Base-by-base conservation (phyloP, 1,139 yeast species). In the Kluyveromyces sp. region DNA sequence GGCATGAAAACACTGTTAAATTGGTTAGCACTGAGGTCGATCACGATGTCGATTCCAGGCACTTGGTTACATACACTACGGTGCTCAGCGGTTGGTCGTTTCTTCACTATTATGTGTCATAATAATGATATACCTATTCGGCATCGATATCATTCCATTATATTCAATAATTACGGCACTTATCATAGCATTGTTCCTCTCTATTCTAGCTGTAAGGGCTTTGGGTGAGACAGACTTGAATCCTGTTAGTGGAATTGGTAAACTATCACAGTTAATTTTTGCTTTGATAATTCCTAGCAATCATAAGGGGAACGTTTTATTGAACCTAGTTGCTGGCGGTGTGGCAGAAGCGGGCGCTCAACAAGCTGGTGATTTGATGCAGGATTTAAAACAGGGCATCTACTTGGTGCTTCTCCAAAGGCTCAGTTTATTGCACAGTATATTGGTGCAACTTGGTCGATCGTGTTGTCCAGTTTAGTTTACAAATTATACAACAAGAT, bases 311-410 rank as follows among this genome's bases (percentile, higher is more conserved):
- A 79, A 87, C 15, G 85, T 92, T 3, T 69, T 92, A 37, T 81
- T 89, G 43, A 92, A 92, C 61, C 71, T 92, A 46, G 83, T 92
- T 2, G 96, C 97, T 3, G 98, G 98, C 15, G 97, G 96, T 5
- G 82, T 92, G 33, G 95, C 97, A 1, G 98, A 92, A 67, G 97
- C 98, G 1, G 97, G 98, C 5, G 97, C 98, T 2, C 97, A 92
- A 66, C 98, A 92, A 66, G 97, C 97, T 1, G 98, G 98, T 15
- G 98, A 92, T 67, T 72, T 92, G 60, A 87, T 90, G 96, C 97
- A 92, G 70, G 98, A 92, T 66, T 72, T 90, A 56, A 92, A 92
- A 90, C 98, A 0, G 97, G 98, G 0, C 95, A 87, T 65, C 66
- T 92, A 43, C 62, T 92, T 3, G 96, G 95, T 7, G 97, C 97